A percentile compares a stretch with the other conserved stretches of the same genome.
phyloP scores from a whole-genome alignment of 73 alveolate genomes.

The Paramecium tetraurelia region DNA sequence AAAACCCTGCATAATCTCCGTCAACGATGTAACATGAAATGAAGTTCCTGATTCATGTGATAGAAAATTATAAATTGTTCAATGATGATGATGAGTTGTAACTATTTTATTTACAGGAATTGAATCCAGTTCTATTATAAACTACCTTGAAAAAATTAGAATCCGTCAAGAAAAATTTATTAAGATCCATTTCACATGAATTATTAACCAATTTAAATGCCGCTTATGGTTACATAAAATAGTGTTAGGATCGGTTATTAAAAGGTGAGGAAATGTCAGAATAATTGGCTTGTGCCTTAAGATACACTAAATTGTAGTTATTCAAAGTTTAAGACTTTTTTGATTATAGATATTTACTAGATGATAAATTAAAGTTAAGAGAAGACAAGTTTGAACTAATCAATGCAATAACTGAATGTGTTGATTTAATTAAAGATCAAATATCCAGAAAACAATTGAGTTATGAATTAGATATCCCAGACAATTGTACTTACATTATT shows the following conservation, averaged over 20 bases:
- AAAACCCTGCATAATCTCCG: background rate
- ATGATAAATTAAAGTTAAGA: background rate
- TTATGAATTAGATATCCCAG: background rate
- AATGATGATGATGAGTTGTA: background rate
- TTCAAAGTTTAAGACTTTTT: background rate
- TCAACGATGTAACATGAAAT: background rate
- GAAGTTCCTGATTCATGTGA: background rate
- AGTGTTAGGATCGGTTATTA: background rate
- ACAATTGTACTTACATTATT: background rate
- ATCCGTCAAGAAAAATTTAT: slow-evolving; percentile 1
- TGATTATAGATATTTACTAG: background rate
- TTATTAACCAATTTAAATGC: background rate
- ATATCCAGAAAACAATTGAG: background rate
- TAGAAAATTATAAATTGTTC: background rate
- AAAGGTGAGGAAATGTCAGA: background rate
- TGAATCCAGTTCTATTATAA: background rate
- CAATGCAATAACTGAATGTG: slow-evolving; percentile 7
- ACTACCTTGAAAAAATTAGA: background rate
- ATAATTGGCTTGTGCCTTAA: slow-evolving; percentile 4
- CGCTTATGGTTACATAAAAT: slow-evolving; percentile 26
- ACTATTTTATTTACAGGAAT: background rate
- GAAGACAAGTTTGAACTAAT: background rate
- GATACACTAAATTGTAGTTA: background rate
- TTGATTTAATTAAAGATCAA: background rate
- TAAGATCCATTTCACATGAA: slow-evolving; percentile 41